Evolutionary conservation across 306 rosid species (phyloP).

Genomic region (Morella rubra): DNA sequence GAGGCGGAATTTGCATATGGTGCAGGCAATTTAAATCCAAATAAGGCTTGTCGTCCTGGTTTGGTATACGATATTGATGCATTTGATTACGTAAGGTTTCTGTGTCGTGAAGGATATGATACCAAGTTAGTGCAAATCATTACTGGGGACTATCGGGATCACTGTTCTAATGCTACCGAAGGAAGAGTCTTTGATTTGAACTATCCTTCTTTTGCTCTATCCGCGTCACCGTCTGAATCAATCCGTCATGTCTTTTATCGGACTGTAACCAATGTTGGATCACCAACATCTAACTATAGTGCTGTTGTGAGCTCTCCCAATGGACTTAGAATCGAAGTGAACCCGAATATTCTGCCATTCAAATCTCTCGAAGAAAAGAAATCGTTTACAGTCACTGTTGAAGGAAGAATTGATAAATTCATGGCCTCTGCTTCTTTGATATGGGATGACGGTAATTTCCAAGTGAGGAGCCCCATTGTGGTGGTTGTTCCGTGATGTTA

Average conservation of each 20-base stretch:
- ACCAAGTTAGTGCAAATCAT: slow-evolving; percentile 17
- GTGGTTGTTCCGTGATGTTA: slow-evolving; percentile 13
- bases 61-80: slow-evolving; percentile 41
- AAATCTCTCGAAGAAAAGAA: slow-evolving; percentile 28
- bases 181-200: slow-evolving; percentile 37
- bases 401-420: slow-evolving; percentile 20
- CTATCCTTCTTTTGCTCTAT: slow-evolving; percentile 49
- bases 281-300: slow-evolving; percentile 30
- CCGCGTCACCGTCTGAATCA: background rate
- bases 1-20: slow-evolving; percentile 50
- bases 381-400: slow-evolving; percentile 27
- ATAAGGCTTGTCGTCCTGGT: slow-evolving; percentile 42
- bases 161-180: background rate
- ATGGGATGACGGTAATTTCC: slow-evolving; percentile 46
- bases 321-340: slow-evolving; percentile 35
- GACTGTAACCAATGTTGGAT: slow-evolving; percentile 51
- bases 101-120: slow-evolving; percentile 50
- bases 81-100: slow-evolving; percentile 29
- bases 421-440: slow-evolving; percentile 41
- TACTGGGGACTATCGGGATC: slow-evolving; percentile 10
- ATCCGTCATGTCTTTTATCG: slow-evolving; percentile 32
- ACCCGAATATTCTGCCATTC: slow-evolving; percentile 43
- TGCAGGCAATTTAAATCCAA: slow-evolving; percentile 44
- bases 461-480: slow-evolving; percentile 53
- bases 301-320: slow-evolving; percentile 31